A percentile compares a stretch with the other conserved stretches of the same genome.
Conservation (phyloP, 1,139 yeast species). For the Lodderomyces pseudojiufengensis region DNA sequence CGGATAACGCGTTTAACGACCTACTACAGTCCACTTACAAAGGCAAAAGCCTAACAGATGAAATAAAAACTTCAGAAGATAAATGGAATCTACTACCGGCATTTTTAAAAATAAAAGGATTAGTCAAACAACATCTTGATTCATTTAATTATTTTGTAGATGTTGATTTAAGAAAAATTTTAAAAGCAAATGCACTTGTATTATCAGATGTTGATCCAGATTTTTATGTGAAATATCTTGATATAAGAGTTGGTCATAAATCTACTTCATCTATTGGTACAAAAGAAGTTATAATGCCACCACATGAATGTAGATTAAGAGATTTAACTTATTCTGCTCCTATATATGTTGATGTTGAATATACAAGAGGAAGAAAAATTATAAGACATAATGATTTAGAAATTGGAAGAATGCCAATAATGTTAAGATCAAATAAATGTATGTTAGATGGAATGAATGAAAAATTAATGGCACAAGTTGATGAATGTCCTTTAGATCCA, state of each 20-base stretch:
- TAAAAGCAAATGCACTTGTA: conserved; percentile 83
- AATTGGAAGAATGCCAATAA: conserved; percentile 96
- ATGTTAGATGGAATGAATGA: conserved; percentile 76
- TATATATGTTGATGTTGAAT: conserved; percentile 93
- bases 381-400: conserved; percentile 87
- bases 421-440: conserved; percentile 92
- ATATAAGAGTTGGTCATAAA: conserved; percentile 81
- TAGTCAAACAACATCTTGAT: conserved; percentile 95
- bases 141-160: conserved; percentile 96
- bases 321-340: conserved; percentile 97
- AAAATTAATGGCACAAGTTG: conserved; percentile 76
- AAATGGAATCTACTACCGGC: conserved; percentile 97
- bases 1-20: conserved; percentile 64
- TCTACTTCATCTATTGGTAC: conserved; percentile 49
- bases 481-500: conserved; percentile 97
- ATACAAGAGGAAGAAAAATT: conserved; percentile 89
- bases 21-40: conserved; percentile 75
- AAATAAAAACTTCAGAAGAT: conserved; percentile 84
- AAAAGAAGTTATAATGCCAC: conserved; percentile 70
- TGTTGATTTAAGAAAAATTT: conserved; percentile 85
- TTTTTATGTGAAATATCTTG: conserved; percentile 85
- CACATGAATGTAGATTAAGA: conserved; percentile 94
- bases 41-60: conserved; percentile 84
- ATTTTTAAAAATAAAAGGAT: conserved; percentile 88
- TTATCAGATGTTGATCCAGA: conserved; percentile 96